Conservation (phyloP, 2,329 filamentous ascomycete genomes). For the Periconia digitata region DNA sequence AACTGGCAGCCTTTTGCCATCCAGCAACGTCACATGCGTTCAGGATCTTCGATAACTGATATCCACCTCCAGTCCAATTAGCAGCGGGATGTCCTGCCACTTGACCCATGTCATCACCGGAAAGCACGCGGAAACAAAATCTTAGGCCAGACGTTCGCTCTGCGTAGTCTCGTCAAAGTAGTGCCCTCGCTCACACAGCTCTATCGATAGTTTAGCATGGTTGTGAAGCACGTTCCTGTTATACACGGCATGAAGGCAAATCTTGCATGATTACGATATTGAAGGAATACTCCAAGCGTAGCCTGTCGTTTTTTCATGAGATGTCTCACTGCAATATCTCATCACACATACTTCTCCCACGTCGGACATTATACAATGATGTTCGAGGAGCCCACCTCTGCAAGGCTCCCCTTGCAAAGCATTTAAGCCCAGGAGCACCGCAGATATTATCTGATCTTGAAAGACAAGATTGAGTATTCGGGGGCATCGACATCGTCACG, state of each 20-base stretch:
- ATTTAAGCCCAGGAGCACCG: background rate
- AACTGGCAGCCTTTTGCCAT: background rate
- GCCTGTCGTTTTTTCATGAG: background rate
- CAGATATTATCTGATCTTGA: background rate
- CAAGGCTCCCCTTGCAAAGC: background rate
- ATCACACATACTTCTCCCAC: background rate
- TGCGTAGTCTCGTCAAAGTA: background rate
- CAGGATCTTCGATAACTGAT: background rate
- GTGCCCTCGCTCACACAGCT: background rate
- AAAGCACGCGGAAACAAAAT: background rate
- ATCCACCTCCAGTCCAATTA: background rate
- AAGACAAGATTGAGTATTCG: background rate
- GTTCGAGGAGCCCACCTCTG: background rate
- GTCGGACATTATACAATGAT: background rate
- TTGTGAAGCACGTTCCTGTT: background rate
- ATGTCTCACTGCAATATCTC: background rate
- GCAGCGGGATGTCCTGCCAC: background rate
- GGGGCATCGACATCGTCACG: background rate
- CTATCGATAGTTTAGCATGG: background rate
- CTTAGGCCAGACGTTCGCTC: background rate
- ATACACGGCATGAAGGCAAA: background rate
- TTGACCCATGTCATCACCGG: background rate
- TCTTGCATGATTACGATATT: background rate
- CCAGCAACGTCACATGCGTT: background rate
- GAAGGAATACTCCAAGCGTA: background rate